Evolutionary conservation across 768 basidiomycete genomes (phyloP).

Genomic region (Russula emetica): DNA sequence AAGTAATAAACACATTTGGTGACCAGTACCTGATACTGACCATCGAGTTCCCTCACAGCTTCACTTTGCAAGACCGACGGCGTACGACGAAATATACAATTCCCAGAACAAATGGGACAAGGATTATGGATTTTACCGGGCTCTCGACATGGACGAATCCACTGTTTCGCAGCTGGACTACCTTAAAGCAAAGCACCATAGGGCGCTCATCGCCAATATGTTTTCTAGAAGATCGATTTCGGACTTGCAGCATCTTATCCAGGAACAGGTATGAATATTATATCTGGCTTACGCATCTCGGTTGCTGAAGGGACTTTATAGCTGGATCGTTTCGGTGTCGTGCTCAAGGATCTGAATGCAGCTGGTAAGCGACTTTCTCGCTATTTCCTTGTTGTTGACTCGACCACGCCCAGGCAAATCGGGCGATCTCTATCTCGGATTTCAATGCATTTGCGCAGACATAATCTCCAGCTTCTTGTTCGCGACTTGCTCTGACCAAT

Average conservation of each 20-base stretch:
- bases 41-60: not conserved
- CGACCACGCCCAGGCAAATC: constrained; percentile 23
- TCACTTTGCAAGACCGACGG: constrained; percentile 14
- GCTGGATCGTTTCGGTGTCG: constrained; percentile 35
- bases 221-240: constrained; percentile 40
- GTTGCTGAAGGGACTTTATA: constrained; percentile 20
- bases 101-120: constrained; percentile 36
- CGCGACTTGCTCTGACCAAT: constrained; percentile 34
- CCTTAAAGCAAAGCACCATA: constrained; percentile 34
- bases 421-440: constrained; percentile 40
- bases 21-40: not conserved
- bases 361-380: not conserved
- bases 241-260: constrained; percentile 37
- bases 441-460: constrained; percentile 42
- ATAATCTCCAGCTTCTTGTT: constrained; percentile 44
- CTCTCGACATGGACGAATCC: constrained; percentile 37
- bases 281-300: not conserved
- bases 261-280: constrained; percentile 31
- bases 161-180: constrained; percentile 39
- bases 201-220: constrained; percentile 36
- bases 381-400: too few relatives aligned
- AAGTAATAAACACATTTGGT: not conserved
- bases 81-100: constrained; percentile 21
- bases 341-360: constrained; percentile 13
- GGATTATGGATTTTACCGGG: constrained; percentile 39